A percentile compares a stretch with the other conserved stretches of the same genome.
These are phyloP conservation scores for Phyllosticta citrichinensis DNA, from an alignment of 2,329 filamentous ascomycete genomes.

Conservation along the genomic window DNA sequence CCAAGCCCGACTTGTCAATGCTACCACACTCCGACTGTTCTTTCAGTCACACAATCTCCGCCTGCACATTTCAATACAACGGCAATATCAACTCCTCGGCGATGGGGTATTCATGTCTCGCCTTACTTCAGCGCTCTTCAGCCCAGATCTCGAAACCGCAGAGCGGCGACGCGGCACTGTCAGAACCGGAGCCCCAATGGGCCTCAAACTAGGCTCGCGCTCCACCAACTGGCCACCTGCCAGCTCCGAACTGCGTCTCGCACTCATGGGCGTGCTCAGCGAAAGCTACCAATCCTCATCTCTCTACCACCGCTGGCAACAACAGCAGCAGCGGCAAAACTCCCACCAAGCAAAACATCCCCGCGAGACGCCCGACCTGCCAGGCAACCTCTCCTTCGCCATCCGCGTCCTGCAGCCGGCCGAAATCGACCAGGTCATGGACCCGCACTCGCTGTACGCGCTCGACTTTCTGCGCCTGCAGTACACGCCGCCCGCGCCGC, in stretches of 20 bases:
- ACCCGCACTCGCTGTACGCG: constrained; percentile 73
- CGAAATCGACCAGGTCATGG: constrained; percentile 74
- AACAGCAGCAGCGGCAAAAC: constrained; percentile 10
- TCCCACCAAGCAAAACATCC: not conserved
- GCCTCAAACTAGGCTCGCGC: constrained; percentile 69
- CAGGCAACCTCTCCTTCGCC: constrained; percentile 52
- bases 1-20: constrained; percentile 69
- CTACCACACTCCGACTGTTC: constrained; percentile 64
- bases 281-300: constrained; percentile 54
- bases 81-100: constrained; percentile 72
- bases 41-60: constrained; percentile 65
- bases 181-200: constrained; percentile 55
- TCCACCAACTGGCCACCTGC: constrained; percentile 78
- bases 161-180: constrained; percentile 60
- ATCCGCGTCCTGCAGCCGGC: constrained; percentile 69
- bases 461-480: constrained; percentile 87
- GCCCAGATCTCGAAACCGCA: constrained; percentile 68
- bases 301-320: constrained; percentile 19
- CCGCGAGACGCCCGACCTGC: constrained; percentile 20
- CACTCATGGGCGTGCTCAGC: constrained; percentile 72
- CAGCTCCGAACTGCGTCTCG: constrained; percentile 82
- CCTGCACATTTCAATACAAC: constrained; percentile 63
- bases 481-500: constrained; percentile 64
- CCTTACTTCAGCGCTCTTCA: constrained; percentile 74
- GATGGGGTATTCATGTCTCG: constrained; percentile 75